These are phyloP conservation scores for Saturnispora sanitii DNA, from an alignment of 805 yeast genomes.

Conservation along the genomic window DNA sequence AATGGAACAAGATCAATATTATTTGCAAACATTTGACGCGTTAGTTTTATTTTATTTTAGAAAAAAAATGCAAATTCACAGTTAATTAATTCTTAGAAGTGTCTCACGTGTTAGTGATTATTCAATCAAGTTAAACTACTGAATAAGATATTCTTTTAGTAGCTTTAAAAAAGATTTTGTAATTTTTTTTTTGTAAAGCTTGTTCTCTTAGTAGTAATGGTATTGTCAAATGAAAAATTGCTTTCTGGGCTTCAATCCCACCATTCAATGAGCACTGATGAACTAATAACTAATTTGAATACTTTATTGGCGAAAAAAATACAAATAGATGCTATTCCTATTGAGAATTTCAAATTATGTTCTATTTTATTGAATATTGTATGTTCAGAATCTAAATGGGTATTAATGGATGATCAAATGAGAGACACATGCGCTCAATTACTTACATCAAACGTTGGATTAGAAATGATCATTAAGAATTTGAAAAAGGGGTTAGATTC, in stretches of 20 bases:
- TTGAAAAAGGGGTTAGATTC: slow-evolving; percentile 3
- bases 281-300: neutral
- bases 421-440: slow-evolving; percentile 5
- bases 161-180: neutral
- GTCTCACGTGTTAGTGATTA: neutral
- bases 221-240: neutral
- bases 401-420: slow-evolving; percentile 8
- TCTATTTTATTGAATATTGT: neutral
- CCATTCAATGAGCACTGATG: neutral
- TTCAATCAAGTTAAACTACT: no score
- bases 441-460: slow-evolving; percentile 18
- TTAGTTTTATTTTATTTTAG: neutral
- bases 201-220: neutral
- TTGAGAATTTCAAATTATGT: neutral
- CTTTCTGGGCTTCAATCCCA: neutral
- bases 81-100: neutral
- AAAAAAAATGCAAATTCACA: neutral
- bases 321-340: neutral
- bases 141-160: no score
- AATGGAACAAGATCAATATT: slow-evolving; percentile 40
- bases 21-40: neutral
- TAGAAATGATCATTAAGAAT: slow-evolving; percentile 15
- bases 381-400: slow-evolving; percentile 5
- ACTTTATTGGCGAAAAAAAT: neutral
- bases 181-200: neutral